phyloP scores from a whole-genome alignment of 1,139 yeast species.

The Saccharomyces hybrid region DNA sequence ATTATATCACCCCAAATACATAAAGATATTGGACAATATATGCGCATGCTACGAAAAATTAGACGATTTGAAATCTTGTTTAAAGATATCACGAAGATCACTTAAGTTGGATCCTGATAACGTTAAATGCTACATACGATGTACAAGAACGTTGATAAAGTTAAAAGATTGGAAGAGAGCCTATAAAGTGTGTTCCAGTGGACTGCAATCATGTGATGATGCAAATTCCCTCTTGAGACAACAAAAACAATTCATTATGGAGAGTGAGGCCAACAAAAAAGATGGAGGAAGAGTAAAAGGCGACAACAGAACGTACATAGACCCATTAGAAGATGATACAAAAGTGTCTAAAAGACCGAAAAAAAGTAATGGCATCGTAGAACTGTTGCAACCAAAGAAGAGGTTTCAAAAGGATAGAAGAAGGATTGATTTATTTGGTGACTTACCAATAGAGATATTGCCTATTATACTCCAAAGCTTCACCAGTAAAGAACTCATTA shows the following conservation, averaged over 20 bases:
- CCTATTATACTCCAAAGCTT: constrained; percentile 16
- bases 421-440: constrained; percentile 17
- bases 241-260: neutral
- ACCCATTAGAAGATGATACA: constrained; percentile 15
- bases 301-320: constrained; percentile 13
- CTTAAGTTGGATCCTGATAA: constrained; percentile 46
- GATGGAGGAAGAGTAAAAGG: neutral
- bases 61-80: constrained; percentile 36
- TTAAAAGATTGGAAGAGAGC: neutral
- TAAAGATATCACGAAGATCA: constrained; percentile 40
- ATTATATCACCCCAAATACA: constrained; percentile 30
- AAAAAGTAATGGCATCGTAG: neutral
- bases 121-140: constrained; percentile 52
- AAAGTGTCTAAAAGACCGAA: constrained; percentile 5
- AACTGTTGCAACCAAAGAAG: neutral
- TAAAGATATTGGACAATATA: constrained; percentile 36
- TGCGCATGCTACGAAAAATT: constrained; percentile 56
- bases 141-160: neutral
- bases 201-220: neutral
- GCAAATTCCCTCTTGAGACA: neutral
- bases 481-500: constrained; percentile 15
- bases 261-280: neutral
- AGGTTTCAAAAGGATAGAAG: neutral
- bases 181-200: neutral
- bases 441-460: constrained; percentile 25